Base-by-base conservation (phyloP, 2,329 filamentous ascomycete genomes). In the Fusarium liriodendri region DNA sequence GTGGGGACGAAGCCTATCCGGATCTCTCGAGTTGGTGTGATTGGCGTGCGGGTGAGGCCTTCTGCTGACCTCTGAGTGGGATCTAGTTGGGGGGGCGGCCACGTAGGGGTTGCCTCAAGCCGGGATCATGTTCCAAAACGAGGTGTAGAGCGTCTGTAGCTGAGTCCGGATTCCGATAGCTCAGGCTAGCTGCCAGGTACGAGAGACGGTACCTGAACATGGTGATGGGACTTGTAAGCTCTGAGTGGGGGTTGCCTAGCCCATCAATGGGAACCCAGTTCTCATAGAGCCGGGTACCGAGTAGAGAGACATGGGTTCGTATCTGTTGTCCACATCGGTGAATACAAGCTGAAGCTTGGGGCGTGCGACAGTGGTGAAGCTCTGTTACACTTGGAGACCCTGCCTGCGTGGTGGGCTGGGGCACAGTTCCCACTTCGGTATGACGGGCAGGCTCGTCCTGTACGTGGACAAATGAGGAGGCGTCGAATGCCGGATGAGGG, bases 291-390 rank as follows among this genome's bases (percentile, higher is more conserved):
- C 70, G 50, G 66, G 62, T 62, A 63, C 62, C 66, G 70, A 76
- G 33, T 61, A 29, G 65, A 29, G 65, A 71, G 62, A 60, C 59
- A 69, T 37, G 55, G 54, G 60, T 72, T 69, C 50, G 52, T 63
- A 50, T 16, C 20, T 58, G 66, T 70, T 66, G 63, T 59, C 75
- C 76, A 77, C 76, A 78, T 74, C 68, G 76, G 76, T 78, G 75
- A 78, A 74, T 73, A 65, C 50, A 60, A 66, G 66, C 66, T 37
- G 57, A 55, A 73, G 61, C 69, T 71, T 42, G 72, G 70, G 72
- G 72, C 63, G 60, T 52, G 54, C 61, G 38, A 45, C 54, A n/a
- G 37, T 47, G 45, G 69, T 64, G 35, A 63, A 66, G 63, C 62
- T 62, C 35, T 67, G 66, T 59, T 67, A 52, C 63, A 66, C 66